phyloP scores from a whole-genome alignment of 2,329 filamentous ascomycete genomes.

The Fusarium transvaalense region DNA sequence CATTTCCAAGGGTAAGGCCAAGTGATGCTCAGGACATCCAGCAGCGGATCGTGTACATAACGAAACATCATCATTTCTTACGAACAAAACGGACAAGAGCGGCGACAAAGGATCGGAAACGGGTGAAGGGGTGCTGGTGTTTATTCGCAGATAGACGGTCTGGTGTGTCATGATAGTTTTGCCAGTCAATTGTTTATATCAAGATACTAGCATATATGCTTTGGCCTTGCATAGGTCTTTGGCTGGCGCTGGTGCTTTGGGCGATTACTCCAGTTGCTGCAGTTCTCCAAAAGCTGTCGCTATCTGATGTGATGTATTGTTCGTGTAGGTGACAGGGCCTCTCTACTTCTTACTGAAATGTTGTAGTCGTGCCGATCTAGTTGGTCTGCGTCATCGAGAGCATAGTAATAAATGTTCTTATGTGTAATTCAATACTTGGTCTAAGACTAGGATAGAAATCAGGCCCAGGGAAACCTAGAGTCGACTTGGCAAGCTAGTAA shows the following conservation, averaged over 20 bases:
- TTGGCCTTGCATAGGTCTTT: slow-evolving; percentile 3
- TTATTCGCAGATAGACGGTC: slow-evolving; percentile 41
- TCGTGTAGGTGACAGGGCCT: neutral
- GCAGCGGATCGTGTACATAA: slow-evolving; percentile 46
- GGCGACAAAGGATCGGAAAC: slow-evolving; percentile 32
- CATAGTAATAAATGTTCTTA: no score
- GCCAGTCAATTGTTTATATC: slow-evolving; percentile 36
- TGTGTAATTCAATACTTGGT: neutral
- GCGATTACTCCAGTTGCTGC: neutral
- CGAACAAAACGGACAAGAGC: slow-evolving; percentile 24
- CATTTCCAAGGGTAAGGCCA: slow-evolving; percentile 5
- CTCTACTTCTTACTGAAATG: slow-evolving; percentile 1
- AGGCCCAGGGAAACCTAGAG: neutral
- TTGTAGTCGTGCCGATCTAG: neutral
- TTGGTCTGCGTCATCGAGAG: neutral
- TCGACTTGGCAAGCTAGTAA: neutral
- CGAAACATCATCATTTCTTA: slow-evolving; percentile 45
- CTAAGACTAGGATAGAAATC: neutral
- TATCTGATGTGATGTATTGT: neutral
- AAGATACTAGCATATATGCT: slow-evolving; percentile 38
- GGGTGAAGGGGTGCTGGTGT: slow-evolving; percentile 16
- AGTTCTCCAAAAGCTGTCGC: neutral
- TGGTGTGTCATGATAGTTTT: slow-evolving; percentile 46
- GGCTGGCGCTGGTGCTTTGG: slow-evolving; percentile 12
- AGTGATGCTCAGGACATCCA: slow-evolving; percentile 12